These are phyloP conservation scores for Selaginella moellendorffii DNA, from an alignment of 75 land plant genomes.

Conservation along the genomic window DNA sequence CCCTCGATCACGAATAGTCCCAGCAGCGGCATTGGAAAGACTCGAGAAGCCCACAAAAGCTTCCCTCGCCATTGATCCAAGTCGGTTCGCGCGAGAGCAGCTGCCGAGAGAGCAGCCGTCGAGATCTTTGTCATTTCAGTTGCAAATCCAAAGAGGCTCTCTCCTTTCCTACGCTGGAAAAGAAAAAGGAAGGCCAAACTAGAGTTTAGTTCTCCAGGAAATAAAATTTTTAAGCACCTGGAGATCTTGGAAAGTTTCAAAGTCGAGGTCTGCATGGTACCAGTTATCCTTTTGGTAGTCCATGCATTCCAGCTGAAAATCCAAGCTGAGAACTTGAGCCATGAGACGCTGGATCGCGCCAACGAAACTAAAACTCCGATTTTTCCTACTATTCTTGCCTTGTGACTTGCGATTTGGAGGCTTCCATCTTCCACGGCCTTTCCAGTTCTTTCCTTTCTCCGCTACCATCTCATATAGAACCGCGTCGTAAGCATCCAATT, in stretches of 20 bases:
- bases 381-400: constrained; percentile 30
- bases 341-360: constrained; percentile 63
- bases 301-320: constrained; percentile 90
- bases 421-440: constrained; percentile 21
- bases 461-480: constrained; percentile 97
- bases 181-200: no score
- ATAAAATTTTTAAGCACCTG: constrained; percentile 39
- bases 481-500: constrained; percentile 60
- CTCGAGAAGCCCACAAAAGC: constrained; percentile 66
- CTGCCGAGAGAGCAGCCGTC: constrained; percentile 42
- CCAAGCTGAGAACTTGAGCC: constrained; percentile 50
- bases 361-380: constrained; percentile 47
- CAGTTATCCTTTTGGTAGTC: constrained; percentile 75
- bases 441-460: constrained; percentile 47
- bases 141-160: constrained; percentile 69
- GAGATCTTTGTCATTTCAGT: constrained; percentile 63
- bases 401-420: constrained; percentile 41
- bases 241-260: constrained; percentile 53
- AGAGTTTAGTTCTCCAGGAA: no score
- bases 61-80: constrained; percentile 71
- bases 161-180: constrained; percentile 75
- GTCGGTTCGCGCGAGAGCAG: constrained; percentile 32
- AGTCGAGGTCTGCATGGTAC: constrained; percentile 93
- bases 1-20: constrained; percentile 64
- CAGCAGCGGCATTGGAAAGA: constrained; percentile 90